phyloP scores from a whole-genome alignment of 73 alveolate species.

The Paramecium biaurelia region DNA sequence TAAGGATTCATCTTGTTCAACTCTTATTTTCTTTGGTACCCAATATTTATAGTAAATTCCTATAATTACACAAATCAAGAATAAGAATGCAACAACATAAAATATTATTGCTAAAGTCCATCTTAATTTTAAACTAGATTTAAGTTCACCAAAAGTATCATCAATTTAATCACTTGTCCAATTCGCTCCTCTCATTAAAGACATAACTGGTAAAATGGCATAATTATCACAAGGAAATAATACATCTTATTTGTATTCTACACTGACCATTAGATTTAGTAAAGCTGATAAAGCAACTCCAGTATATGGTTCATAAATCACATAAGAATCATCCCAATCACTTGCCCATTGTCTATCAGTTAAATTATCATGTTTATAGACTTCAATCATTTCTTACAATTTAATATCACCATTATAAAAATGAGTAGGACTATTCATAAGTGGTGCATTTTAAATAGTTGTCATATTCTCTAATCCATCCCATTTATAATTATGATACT shows the following conservation, averaged over 20 bases:
- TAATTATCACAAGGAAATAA: conserved; percentile 9
- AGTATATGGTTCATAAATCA: background rate
- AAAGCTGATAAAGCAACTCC: conserved; percentile 38
- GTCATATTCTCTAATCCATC: conserved; percentile 23
- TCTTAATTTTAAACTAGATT: background rate
- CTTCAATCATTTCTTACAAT: background rate
- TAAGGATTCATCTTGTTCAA: background rate
- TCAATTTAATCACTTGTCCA: conserved; percentile 32
- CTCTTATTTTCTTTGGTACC: background rate
- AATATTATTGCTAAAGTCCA: background rate
- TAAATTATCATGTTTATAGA: conserved; percentile 4
- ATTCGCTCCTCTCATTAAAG: conserved; percentile 10
- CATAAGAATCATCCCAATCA: conserved; percentile 47
- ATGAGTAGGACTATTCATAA: conserved; percentile 20
- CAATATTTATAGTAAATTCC: background rate
- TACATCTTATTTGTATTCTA: background rate
- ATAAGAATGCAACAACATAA: background rate
- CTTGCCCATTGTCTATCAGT: background rate
- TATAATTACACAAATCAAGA: background rate
- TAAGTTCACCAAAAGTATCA: conserved; percentile 40
- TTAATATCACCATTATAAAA: conserved; percentile 12
- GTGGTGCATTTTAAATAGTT: background rate
- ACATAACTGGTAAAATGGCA: conserved; percentile 29
- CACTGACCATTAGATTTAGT: background rate
- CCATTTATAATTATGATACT: conserved; percentile 8